Percentiles rank a stretch among this genome's conserved stretches.
These are phyloP conservation scores for Lathyrus aphaca DNA, from an alignment of 306 rosid species.

Conservation along the genomic window DNA sequence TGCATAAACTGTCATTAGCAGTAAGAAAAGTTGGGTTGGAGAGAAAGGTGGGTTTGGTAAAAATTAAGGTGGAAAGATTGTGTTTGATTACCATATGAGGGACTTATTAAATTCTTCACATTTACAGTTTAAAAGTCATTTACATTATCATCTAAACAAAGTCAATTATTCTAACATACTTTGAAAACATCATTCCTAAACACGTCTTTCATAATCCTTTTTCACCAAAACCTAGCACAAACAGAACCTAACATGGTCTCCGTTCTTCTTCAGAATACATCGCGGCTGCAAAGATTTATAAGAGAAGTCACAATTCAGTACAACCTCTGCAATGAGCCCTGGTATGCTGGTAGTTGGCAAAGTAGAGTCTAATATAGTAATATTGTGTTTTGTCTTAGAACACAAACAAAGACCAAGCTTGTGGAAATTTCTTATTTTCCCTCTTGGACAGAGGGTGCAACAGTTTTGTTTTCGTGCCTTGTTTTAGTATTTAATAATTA, in stretches of 20 bases:
- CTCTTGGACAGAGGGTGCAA: constrained; percentile 17
- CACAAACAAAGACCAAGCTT: constrained; percentile 11
- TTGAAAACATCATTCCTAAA: neutral
- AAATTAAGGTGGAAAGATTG: neutral
- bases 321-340: constrained; percentile 99
- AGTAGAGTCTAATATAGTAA: constrained; percentile 8
- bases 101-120: neutral
- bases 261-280: constrained; percentile 72
- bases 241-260: constrained; percentile 24
- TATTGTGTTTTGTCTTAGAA: constrained; percentile 12
- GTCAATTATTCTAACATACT: neutral
- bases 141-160: constrained; percentile 8
- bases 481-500: constrained; percentile 23
- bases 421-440: neutral
- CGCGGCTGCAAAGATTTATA: constrained; percentile 83
- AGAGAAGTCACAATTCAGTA: constrained; percentile 97
- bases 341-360: constrained; percentile 51
- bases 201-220: neutral
- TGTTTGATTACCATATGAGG: neutral
- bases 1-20: neutral
- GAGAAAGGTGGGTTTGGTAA: neutral
- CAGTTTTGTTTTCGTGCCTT: constrained; percentile 23
- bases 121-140: neutral
- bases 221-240: neutral
- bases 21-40: constrained; percentile 6